phyloP scores from a whole-genome alignment of 2,329 filamentous ascomycete genomes.

The Bipolaris victoriae region DNA sequence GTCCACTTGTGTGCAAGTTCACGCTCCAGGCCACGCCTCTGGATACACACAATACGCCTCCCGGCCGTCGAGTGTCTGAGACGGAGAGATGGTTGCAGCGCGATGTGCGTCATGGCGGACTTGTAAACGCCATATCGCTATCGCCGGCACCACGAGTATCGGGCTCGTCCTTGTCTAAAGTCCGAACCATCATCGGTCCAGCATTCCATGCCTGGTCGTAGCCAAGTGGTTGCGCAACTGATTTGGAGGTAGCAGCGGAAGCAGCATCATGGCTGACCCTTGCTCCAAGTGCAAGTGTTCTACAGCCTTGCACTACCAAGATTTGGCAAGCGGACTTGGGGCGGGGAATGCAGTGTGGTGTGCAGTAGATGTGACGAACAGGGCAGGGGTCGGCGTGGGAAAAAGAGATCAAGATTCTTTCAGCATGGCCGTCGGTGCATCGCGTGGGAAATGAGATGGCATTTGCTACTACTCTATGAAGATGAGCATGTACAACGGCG shows the following conservation, averaged over 20 bases:
- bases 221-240: background rate
- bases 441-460: background rate
- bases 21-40: background rate
- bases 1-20: no score
- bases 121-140: background rate
- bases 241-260: conserved; percentile 6
- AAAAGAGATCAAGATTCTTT: no score
- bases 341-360: conserved; percentile 6
- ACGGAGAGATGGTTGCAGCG: background rate
- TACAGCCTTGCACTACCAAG: conserved; percentile 6
- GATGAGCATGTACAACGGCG: background rate
- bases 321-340: background rate
- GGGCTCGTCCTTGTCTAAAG: background rate
- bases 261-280: background rate
- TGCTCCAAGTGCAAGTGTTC: background rate
- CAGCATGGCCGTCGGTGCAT: background rate
- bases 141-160: background rate
- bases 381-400: background rate
- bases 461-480: background rate
- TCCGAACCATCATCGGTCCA: background rate
- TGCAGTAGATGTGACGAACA: conserved; percentile 3
- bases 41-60: background rate
- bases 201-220: background rate
- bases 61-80: background rate
- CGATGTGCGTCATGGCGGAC: background rate